Base-by-base conservation (phyloP, 1,139 yeast genomes). In the Taphrina populina region DNA sequence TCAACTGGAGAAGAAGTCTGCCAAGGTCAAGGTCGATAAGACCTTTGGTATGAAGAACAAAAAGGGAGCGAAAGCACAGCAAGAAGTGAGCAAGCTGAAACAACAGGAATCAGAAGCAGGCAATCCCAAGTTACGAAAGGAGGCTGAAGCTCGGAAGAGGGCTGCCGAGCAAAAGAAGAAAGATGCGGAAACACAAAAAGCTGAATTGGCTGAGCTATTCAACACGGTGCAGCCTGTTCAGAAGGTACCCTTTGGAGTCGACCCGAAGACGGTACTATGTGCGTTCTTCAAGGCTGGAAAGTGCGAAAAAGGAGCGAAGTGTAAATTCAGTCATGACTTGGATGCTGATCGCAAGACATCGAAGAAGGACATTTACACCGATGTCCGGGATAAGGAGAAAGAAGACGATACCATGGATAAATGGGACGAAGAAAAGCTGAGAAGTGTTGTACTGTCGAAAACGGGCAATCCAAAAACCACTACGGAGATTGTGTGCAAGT, bases 341-440 rank as follows among this genome's bases (percentile, higher is more conserved):
- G 79, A 81, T 61, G 79, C 88, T 32, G 97, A 90, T 33, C 81
- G 96, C 70, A 90, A 85, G 71, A 88, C 85, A 51, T 85, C 78
- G 56, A 92, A 94, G 82, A 88, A 79, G 72, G 96, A 92, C 72
- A 77, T 92, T 67, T 94, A 92, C 73, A 83, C 95, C 15, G 99
- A 92, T 72, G 88, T 82, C 41, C 81, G 96, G 70, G 72, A 70
- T 26, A 75, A 70, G 34, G 79, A 78, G 61, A 84, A 85, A 70
- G 87, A 82, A 64, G 75, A 76, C 23, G 97, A 92, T 71, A 87
- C 95, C 3, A 90, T 92, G 96, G 97, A 90, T 65, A 77, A 76
- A 46, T 92, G 98, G 98, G 97, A 90, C 72, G 97, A 92, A 72
- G 96, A 83, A 65, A 92, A 90, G 72, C 81, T 92, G 69, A 79